A percentile compares a stretch with the other conserved stretches of the same genome.
Evolutionary conservation across 192 early-diverging fungal genomes (phyloP).

Genomic region (Coemansia nantahalensis): DNA sequence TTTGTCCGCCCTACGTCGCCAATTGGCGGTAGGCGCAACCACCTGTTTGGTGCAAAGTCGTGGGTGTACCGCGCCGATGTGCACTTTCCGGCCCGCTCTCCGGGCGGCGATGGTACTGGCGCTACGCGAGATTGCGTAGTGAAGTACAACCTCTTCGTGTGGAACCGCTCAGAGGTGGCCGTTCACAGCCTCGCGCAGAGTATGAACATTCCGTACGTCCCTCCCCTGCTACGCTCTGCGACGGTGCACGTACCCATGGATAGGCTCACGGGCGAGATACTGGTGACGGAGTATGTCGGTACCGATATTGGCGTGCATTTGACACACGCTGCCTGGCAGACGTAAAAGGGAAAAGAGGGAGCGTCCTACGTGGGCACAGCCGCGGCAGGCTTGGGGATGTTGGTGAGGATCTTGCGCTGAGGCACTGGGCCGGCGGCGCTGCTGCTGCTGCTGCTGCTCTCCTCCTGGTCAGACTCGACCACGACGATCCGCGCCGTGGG

Average conservation of each 20-base stretch:
- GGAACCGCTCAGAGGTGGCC: background rate
- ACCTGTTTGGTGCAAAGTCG: background rate
- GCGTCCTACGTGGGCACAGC: no score
- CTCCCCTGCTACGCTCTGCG: background rate
- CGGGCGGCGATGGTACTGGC: no score
- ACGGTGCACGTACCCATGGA: background rate
- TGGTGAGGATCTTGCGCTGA: no score
- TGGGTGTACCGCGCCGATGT: background rate
- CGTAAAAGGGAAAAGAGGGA: no score
- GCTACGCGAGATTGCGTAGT: background rate
- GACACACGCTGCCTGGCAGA: no score
- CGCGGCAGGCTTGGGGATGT: no score
- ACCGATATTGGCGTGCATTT: background rate
- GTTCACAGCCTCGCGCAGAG: background rate
- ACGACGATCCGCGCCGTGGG: no score
- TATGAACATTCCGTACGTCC: background rate
- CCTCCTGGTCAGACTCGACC: no score
- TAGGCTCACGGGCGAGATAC: background rate
- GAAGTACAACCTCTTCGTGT: background rate
- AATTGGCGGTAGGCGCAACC: background rate
- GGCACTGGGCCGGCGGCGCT: no score
- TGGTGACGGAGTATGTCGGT: background rate
- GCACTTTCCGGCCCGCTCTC: no score
- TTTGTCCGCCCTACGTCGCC: no score
- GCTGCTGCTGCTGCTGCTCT: no score